Conservation (phyloP, 2,329 filamentous ascomycete genomes). For the Neonectria magnoliae region DNA sequence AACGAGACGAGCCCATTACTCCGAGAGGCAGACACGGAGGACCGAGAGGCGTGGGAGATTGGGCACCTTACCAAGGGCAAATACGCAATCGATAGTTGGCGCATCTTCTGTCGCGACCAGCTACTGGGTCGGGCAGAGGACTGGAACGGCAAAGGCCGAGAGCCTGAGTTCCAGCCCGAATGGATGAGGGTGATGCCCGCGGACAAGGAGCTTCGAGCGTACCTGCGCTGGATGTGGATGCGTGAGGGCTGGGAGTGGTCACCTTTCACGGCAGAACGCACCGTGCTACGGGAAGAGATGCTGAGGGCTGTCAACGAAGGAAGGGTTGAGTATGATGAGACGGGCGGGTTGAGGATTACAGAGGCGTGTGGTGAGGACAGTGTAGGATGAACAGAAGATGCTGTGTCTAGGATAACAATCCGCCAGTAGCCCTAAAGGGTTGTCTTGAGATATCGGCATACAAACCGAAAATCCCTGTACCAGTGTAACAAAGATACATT, state of each 20-base stretch:
- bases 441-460: background rate
- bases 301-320: constrained; percentile 66
- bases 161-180: constrained; percentile 77
- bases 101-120: constrained; percentile 89
- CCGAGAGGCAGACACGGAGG: constrained; percentile 19
- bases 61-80: constrained; percentile 83
- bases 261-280: constrained; percentile 72
- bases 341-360: constrained; percentile 58
- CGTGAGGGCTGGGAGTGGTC: constrained; percentile 87
- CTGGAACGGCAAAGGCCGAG: constrained; percentile 69
- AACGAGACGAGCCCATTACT: background rate
- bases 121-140: constrained; percentile 72
- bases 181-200: constrained; percentile 87
- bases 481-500: background rate
- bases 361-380: constrained; percentile 23
- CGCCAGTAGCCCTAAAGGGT: no score
- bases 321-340: constrained; percentile 65
- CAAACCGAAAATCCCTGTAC: background rate
- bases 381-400: background rate
- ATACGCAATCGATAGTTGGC: constrained; percentile 90
- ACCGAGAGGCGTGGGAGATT: constrained; percentile 76
- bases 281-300: constrained; percentile 62
- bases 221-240: constrained; percentile 91
- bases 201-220: constrained; percentile 91
- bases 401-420: background rate